These are phyloP conservation scores for Mrakia frigida DNA, from an alignment of 768 basidiomycete genomes.

Conservation along the genomic window DNA sequence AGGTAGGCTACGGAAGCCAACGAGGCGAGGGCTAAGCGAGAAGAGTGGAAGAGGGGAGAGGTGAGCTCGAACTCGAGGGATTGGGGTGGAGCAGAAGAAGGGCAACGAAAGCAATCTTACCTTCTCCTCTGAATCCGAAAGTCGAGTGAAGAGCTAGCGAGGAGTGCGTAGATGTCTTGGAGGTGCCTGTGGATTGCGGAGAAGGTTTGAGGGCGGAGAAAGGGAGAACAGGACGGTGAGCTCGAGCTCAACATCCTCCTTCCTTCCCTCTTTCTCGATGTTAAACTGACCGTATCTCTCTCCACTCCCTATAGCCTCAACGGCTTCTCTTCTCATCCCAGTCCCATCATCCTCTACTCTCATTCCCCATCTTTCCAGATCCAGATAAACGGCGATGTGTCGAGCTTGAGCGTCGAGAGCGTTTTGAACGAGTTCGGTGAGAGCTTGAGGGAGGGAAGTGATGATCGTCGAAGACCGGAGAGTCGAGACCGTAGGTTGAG, in stretches of 20 bases:
- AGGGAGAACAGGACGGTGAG: neutral
- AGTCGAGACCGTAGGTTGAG: neutral
- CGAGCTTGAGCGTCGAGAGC: slow-evolving; percentile 73
- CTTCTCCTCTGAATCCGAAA: slow-evolving; percentile 93
- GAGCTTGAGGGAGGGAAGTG: slow-evolving; percentile 69
- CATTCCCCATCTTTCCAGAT: slow-evolving; percentile 66
- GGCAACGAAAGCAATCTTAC: slow-evolving; percentile 46
- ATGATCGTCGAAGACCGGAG: slow-evolving; percentile 80
- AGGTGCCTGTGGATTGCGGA: slow-evolving; percentile 54
- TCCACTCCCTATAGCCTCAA: neutral
- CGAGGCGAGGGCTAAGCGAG: slow-evolving; percentile 67
- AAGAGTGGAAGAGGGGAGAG: neutral
- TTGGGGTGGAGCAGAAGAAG: neutral
- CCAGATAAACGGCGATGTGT: slow-evolving; percentile 64
- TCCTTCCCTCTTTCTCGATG: neutral
- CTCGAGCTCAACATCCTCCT: slow-evolving; percentile 1
- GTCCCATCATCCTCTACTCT: slow-evolving; percentile 80
- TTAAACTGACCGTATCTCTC: slow-evolving; percentile 14
- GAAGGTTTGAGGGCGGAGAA: neutral
- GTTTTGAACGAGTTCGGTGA: slow-evolving; percentile 85
- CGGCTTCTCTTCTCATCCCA: slow-evolving; percentile 46
- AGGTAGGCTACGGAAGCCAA: slow-evolving; percentile 70
- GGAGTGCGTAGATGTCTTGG: slow-evolving; percentile 53
- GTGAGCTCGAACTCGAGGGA: neutral
- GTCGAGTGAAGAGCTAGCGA: slow-evolving; percentile 42